Percentiles rank a stretch among this genome's conserved stretches.
Evolutionary conservation across 108 stramenopile genomes (phyloP).

Genomic region (Cyclotella choctawhatcheeana): DNA sequence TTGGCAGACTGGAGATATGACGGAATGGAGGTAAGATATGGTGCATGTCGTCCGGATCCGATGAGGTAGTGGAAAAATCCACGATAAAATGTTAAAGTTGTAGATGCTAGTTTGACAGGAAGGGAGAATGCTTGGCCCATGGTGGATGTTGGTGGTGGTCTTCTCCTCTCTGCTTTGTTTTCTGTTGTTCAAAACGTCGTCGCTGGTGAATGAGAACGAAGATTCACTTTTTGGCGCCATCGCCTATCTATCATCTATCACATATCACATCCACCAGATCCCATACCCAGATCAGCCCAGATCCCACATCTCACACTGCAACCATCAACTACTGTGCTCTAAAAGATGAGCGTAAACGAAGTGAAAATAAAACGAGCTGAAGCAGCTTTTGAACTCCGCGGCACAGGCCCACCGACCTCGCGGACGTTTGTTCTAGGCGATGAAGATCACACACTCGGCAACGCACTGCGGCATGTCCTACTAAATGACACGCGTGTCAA

Average conservation of each 20-base stretch:
- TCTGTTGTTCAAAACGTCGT: no score
- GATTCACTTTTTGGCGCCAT: no score
- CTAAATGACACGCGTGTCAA: conserved; percentile 76
- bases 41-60: conserved; percentile 61
- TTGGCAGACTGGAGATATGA: conserved; percentile 47
- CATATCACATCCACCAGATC: background rate
- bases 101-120: conserved; percentile 51
- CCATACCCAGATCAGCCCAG: no score
- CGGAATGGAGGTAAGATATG: conserved; percentile 47
- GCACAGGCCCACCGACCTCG: conserved; percentile 69
- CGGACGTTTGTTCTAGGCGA: conserved; percentile 90
- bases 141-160: no score
- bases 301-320: no score
- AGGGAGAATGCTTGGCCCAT: conserved; percentile 60
- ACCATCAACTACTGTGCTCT: background rate
- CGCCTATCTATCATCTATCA: no score
- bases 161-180: no score
- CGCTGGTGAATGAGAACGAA: no score
- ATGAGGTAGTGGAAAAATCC: conserved; percentile 80
- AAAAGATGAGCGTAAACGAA: conserved; percentile 10
- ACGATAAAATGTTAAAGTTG: conserved; percentile 72
- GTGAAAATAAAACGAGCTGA: conserved; percentile 2
- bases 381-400: conserved; percentile 58
- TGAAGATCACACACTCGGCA: conserved; percentile 97
- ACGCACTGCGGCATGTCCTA: conserved; percentile 90